These are phyloP conservation scores for Fusarium bactridioides DNA, from an alignment of 2,329 filamentous ascomycete genomes.

Conservation along the genomic window DNA sequence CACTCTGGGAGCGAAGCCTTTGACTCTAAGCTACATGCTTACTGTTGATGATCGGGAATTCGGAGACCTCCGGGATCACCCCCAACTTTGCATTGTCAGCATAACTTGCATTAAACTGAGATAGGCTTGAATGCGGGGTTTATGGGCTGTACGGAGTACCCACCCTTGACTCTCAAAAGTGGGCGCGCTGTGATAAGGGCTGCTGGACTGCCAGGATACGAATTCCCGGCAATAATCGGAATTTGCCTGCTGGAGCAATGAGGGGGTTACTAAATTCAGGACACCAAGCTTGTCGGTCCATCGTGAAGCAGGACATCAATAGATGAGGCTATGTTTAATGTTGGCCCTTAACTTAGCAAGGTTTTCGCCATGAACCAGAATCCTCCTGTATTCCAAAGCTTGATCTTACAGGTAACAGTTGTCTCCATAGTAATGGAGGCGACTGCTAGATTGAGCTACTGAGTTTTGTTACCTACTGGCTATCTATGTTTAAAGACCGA, in stretches of 20 bases:
- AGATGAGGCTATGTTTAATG: not conserved
- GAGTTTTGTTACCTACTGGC: accelerated
- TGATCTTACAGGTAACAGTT: accelerated
- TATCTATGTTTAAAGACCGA: accelerated
- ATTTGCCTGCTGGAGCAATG: not conserved
- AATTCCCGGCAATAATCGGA: not conserved
- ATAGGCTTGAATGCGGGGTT: not conserved
- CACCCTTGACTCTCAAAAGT: not conserved
- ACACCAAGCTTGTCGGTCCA: not conserved
- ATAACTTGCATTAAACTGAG: not conserved
- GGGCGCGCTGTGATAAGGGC: not conserved
- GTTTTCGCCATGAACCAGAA: not conserved
- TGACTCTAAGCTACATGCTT: not conserved
- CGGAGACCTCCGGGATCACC: not conserved
- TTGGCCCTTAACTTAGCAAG: not conserved
- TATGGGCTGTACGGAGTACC: not conserved
- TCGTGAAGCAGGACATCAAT: not conserved
- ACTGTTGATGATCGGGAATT: slow-evolving; percentile 34
- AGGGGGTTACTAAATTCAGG: not conserved
- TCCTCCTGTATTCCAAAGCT: too few species aligned
- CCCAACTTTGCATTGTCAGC: not conserved
- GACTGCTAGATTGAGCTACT: accelerated
- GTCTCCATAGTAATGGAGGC: accelerated
- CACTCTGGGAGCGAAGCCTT: not conserved
- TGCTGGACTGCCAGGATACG: not conserved